Percentiles rank a stretch among this genome's conserved stretches.
Evolutionary conservation across 192 early-diverging fungal species (phyloP).

Genomic region (Gonapodya sp.): DNA sequence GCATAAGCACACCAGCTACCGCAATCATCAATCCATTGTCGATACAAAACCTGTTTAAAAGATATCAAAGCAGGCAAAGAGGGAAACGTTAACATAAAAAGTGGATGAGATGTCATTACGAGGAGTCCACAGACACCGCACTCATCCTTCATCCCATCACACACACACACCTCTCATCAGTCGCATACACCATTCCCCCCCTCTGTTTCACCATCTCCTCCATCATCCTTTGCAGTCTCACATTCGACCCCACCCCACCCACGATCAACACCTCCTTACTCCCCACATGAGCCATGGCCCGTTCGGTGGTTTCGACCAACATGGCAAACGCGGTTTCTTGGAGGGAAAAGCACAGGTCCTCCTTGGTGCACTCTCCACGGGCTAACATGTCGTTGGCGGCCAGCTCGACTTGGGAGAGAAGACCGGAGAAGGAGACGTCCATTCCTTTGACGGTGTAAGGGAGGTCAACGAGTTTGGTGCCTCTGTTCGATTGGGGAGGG

Average conservation of each 20-base stretch:
- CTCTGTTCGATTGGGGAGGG: constrained; percentile 36
- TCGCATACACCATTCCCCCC: constrained; percentile 80
- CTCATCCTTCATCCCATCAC: constrained; percentile 6
- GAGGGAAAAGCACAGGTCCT: constrained; percentile 93
- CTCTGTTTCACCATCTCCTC: constrained; percentile 83
- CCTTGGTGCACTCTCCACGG: constrained; percentile 19
- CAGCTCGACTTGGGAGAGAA: constrained; percentile 81
- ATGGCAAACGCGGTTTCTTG: constrained; percentile 98
- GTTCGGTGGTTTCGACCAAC: constrained; percentile 98
- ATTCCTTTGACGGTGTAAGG: constrained; percentile 98
- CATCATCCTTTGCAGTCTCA: constrained; percentile 97
- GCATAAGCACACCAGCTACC: constrained; percentile 83
- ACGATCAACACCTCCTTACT: constrained; percentile 85
- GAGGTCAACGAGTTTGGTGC: constrained; percentile 73
- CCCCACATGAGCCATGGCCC: constrained; percentile 97
- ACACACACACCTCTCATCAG: constrained; percentile 75
- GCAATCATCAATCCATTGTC: constrained; percentile 99
- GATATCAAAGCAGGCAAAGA: not conserved
- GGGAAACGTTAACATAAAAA: no score
- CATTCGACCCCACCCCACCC: constrained; percentile 95
- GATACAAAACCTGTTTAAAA: constrained; percentile 70
- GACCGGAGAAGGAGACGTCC: constrained; percentile 96
- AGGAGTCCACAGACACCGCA: not conserved
- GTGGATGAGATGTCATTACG: no score
- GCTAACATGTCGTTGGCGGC: constrained; percentile 26